Base-by-base conservation (phyloP, 768 basidiomycete species). In the Podaxis sp. region DNA sequence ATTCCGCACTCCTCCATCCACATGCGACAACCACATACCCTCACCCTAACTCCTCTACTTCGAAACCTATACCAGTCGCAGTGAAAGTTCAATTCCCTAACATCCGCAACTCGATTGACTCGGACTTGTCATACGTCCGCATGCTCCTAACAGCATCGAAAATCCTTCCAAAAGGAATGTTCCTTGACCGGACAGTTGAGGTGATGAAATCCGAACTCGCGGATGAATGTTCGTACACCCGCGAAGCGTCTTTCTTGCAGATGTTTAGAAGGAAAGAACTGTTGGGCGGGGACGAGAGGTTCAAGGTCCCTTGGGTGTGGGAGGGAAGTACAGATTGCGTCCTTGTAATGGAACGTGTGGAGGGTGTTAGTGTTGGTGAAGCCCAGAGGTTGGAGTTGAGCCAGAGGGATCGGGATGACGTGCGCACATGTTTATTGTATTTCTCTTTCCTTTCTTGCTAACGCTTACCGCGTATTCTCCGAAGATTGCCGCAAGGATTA, bases 21-120 rank as follows among this genome's bases (percentile, higher is more conserved):
- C 73, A 13, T 70, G 73, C 25, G 84, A 83, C 59, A 21, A 35
- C 59, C 27, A 60, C 50, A 18, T 48, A 50, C 23, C 37, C 59
- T 9, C 16, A 3, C 25, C 1, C 57, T 9, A 10, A 35, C 32
- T 35, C 47, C 32, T 35, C 47, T 48, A 23, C 32, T 10, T 25
- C 28, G 5, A 3, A 21, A 18, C 35, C 44, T 10, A 61, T 55
- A 61, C 77, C 73, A 4, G 89, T 91, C 27, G 91, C 91, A 0
- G 85, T 91, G 4, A 98, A 99, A 72, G 82, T 98, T 18, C 97
- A 99, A 69, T 99, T 98, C 72, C 97, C 97, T 0, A 91, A 93
- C 66, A 91, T 99, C 51, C 85, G 80, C 7, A 78, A 87, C 46
- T 95, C 93, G 2, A 96, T 99, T 62, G 79, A 85, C 58, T 93